Evolutionary conservation across 1,284 basidiomycete species (phyloP).

Genomic region (Malassezia nana): DNA sequence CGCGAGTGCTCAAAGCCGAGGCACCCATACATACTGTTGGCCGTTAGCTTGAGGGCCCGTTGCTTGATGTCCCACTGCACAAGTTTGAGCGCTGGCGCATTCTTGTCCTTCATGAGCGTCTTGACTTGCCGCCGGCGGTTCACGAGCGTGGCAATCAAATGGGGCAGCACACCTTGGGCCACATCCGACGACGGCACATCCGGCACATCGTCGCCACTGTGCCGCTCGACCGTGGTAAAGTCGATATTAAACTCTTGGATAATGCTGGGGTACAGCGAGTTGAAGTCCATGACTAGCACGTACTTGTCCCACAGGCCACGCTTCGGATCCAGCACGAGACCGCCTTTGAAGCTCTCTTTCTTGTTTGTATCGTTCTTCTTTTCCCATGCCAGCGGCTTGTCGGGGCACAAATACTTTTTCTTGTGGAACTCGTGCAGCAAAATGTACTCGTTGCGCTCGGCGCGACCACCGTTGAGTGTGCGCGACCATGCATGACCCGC

Average conservation of each 20-base stretch:
- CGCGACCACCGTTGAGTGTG: slow-evolving; percentile 59
- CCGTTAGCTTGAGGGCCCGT: slow-evolving; percentile 90
- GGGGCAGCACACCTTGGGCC: slow-evolving; percentile 77
- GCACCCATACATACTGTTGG: slow-evolving; percentile 99
- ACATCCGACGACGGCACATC: slow-evolving; percentile 69
- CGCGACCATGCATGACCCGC: slow-evolving; percentile 84
- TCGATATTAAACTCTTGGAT: slow-evolving; percentile 99
- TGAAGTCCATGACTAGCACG: slow-evolving; percentile 99
- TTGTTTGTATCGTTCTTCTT: slow-evolving; percentile 37
- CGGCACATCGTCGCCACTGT: slow-evolving; percentile 60
- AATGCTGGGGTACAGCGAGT: slow-evolving; percentile 96
- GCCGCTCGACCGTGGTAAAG: slow-evolving; percentile 83
- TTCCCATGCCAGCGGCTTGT: slow-evolving; percentile 69
- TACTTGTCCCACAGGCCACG: slow-evolving; percentile 91
- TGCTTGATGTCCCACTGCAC: slow-evolving; percentile 94
- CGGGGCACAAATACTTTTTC: slow-evolving; percentile 89
- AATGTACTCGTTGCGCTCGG: slow-evolving; percentile 98
- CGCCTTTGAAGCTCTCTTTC: slow-evolving; percentile 95
- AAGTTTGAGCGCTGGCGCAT: slow-evolving; percentile 63
- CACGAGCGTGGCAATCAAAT: slow-evolving; percentile 90
- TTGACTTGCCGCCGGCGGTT: slow-evolving; percentile 82
- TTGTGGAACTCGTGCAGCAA: slow-evolving; percentile 93
- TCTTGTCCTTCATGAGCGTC: slow-evolving; percentile 83
- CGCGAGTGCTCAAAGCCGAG: slow-evolving; percentile 93
- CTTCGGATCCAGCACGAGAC: slow-evolving; percentile 94